Percentiles rank a stretch among this genome's conserved stretches.
Evolutionary conservation across 768 basidiomycete species (phyloP).

Genomic region (Serendipita sp.): DNA sequence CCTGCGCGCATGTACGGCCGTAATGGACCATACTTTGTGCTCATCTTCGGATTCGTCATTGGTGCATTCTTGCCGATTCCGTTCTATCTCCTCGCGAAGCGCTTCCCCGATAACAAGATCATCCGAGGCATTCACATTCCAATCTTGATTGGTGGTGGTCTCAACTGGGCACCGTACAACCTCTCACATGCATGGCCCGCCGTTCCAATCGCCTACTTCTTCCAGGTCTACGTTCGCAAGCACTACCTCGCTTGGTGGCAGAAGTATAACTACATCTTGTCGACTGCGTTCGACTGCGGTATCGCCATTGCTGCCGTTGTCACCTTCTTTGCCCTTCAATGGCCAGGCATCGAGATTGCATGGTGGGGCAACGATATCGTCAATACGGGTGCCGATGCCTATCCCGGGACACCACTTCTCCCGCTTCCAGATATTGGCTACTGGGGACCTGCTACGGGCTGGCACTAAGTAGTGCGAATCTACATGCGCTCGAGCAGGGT

Average conservation of each 20-base stretch:
- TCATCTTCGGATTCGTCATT: constrained; percentile 22
- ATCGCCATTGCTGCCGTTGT: constrained; percentile 20
- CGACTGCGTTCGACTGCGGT: constrained; percentile 18
- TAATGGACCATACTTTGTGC: constrained; percentile 19
- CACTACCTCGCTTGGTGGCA: constrained; percentile 10
- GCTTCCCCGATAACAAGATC: constrained; percentile 14
- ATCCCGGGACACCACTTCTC: background rate
- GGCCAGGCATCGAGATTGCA: background rate
- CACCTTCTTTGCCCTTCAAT: constrained; percentile 18
- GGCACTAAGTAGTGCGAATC: background rate
- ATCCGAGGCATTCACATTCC: constrained; percentile 8
- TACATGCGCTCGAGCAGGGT: background rate
- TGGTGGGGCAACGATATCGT: constrained; percentile 9
- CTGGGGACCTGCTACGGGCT: background rate
- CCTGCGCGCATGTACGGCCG: constrained; percentile 24
- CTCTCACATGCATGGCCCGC: constrained; percentile 2
- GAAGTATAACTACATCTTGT: constrained; percentile 15
- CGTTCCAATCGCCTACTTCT: constrained; percentile 6
- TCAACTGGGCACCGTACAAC: constrained; percentile 7
- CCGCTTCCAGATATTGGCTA: background rate
- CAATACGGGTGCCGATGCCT: constrained; percentile 1
- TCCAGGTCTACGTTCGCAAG: constrained; percentile 8
- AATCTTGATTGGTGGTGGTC: background rate
- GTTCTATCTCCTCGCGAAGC: constrained; percentile 19
- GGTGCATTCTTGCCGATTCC: constrained; percentile 23